Evolutionary conservation across 805 yeast species (phyloP).

Genomic region (Saccharomycopsis fermentans): DNA sequence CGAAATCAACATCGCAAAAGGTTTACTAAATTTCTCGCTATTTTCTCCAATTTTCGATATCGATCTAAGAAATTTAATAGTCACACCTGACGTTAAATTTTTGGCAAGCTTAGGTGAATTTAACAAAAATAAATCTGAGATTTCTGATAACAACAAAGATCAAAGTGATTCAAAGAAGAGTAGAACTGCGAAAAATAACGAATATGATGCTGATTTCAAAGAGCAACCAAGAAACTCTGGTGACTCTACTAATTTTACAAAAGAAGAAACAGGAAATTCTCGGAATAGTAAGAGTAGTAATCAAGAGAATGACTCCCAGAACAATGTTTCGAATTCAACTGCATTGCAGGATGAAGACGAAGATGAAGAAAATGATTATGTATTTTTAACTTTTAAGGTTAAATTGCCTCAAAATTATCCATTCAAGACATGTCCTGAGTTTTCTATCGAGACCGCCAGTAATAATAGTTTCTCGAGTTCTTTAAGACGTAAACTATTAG

Average conservation of each 20-base stretch:
- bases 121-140: not conserved
- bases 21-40: conserved; percentile 64
- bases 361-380: not conserved
- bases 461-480: not conserved
- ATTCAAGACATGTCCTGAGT: conserved; percentile 36
- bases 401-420: conserved; percentile 72
- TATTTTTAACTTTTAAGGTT: conserved; percentile 63
- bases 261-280: not conserved
- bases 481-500: conserved; percentile 41
- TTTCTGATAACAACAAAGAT: not conserved
- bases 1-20: conserved; percentile 78
- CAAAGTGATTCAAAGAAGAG: not conserved
- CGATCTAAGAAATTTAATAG: conserved; percentile 17
- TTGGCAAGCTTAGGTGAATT: not conserved
- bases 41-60: conserved; percentile 62
- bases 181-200: not conserved
- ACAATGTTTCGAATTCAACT: not conserved
- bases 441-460: conserved; percentile 53
- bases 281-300: not conserved
- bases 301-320: not conserved
- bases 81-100: not conserved
- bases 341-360: not conserved
- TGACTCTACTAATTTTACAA: not conserved
- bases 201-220: not conserved
- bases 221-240: not conserved